These are phyloP conservation scores for Phanerochaete carnosa DNA, from an alignment of 768 basidiomycete genomes.

Conservation along the genomic window DNA sequence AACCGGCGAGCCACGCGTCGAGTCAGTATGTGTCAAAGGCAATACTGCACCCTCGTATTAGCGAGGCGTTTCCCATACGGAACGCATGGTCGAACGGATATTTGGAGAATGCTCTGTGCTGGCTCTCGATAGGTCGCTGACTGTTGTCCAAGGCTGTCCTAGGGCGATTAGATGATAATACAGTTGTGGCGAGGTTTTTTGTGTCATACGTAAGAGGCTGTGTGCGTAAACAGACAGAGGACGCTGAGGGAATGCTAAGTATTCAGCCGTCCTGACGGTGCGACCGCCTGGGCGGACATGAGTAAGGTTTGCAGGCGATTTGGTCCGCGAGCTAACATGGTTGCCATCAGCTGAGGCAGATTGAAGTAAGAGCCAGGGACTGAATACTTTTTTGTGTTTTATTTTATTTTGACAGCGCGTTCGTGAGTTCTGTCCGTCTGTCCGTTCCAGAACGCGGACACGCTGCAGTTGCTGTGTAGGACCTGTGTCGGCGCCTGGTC, in stretches of 20 bases:
- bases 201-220: conserved; percentile 1
- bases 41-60: not conserved
- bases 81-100: not conserved
- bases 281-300: not conserved
- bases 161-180: not conserved
- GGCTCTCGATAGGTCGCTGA: not conserved
- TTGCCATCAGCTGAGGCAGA: not conserved
- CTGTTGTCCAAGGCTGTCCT: not conserved
- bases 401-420: not conserved
- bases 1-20: not conserved
- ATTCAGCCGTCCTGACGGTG: not conserved
- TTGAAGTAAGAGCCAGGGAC: not conserved
- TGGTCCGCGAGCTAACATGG: not conserved
- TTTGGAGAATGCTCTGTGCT: not conserved
- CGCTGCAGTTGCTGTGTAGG: conserved; percentile 6
- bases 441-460: conserved; percentile 1
- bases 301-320: not conserved
- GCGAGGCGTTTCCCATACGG: not conserved
- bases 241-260: not conserved
- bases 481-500: conserved; percentile 2
- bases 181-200: not conserved
- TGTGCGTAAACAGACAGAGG: not conserved
- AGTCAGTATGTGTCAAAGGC: not conserved
- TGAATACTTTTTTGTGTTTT: too few relatives aligned
- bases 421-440: not conserved